Base-by-base conservation (phyloP, 164 flowering plant genomes). In the Paratinospora sagittata region DNA sequence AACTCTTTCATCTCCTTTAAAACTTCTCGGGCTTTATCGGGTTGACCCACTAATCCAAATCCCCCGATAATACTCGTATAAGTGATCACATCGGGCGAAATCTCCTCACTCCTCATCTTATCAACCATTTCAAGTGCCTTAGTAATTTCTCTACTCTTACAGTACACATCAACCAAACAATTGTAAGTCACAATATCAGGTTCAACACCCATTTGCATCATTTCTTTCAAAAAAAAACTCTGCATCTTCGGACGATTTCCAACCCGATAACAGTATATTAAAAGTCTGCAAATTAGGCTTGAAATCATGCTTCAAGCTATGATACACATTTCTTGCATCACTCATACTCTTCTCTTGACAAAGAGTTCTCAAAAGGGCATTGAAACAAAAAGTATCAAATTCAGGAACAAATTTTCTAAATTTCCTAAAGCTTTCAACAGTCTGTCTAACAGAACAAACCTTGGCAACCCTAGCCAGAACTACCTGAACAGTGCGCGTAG, bases 281-380 rank as follows among this genome's bases (percentile, higher is more conserved):
- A 91, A 93, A n/a, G 98, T 91, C 72, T 78, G 84, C 74, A 89
- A 72, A 82, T 90, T 81, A 0, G 94, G 90, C 73, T 72, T 66
- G 70, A 93, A 93, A 36, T 81, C 80, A 27, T 73, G 81, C 76
- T 91, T 93, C 76, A 93, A 79, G 33, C 78, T 71, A 72, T 93
- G 97, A 78, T 91, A 91, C 67, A 91, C 96, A 78, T 87, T 88
- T 75, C 97, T 87, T 1, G 94, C 96, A 84, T 91, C 93, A 0
- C 33, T 72, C 98, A 93, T 93, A 73, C 94, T 90, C 83, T 91
- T 93, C 85, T 93, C 96, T 66, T 93, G 98, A 73, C 91, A 91
- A 60, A 91, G 70, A n/a, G 90, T 81, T 76, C 98, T 91, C 69
- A 91, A 74, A 80, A 91, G 74, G 0, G 87, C 96, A 76, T 93